Conservation (phyloP, 2,329 filamentous ascomycete species). For the Alternaria alternata region DNA sequence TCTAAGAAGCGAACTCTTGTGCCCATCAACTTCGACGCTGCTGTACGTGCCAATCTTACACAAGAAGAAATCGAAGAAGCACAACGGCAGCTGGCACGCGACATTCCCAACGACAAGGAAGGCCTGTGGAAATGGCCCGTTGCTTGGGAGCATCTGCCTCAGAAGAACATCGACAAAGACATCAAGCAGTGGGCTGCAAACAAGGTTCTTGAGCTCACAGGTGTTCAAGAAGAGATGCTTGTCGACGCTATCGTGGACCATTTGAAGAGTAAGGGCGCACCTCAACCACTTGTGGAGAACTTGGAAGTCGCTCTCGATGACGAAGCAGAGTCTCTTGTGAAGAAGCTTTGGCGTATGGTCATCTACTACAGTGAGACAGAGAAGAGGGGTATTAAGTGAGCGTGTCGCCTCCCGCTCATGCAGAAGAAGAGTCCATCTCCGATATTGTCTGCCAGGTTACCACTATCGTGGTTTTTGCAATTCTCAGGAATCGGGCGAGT, state of each 20-base stretch:
- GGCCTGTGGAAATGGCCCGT: slow-evolving; percentile 92
- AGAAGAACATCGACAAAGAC: slow-evolving; percentile 81
- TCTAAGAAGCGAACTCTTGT: slow-evolving; percentile 75
- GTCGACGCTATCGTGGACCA: slow-evolving; percentile 93
- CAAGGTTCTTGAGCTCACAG: slow-evolving; percentile 96
- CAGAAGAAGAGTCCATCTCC: neutral
- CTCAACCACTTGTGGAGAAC: slow-evolving; percentile 83
- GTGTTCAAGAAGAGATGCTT: slow-evolving; percentile 93
- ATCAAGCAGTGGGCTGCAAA: slow-evolving; percentile 95
- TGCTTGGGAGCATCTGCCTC: slow-evolving; percentile 90
- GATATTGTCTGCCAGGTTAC: neutral
- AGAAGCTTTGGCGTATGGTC: slow-evolving; percentile 98
- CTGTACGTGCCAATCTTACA: slow-evolving; percentile 64
- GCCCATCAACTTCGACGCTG: slow-evolving; percentile 55
- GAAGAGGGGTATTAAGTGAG: slow-evolving; percentile 74
- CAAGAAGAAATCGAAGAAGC: slow-evolving; percentile 89
- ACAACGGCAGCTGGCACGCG: slow-evolving; percentile 80
- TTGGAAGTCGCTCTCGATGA: slow-evolving; percentile 90
- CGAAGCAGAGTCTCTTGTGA: slow-evolving; percentile 90
- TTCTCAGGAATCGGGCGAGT: slow-evolving; percentile 14
- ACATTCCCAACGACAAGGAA: slow-evolving; percentile 87
- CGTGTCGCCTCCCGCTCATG: neutral
- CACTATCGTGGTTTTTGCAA: neutral
- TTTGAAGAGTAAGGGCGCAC: slow-evolving; percentile 75
- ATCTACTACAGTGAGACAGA: slow-evolving; percentile 97